Evolutionary conservation across 257 asterid genomes (phyloP).

Genomic region (Solanum dulcamara): DNA sequence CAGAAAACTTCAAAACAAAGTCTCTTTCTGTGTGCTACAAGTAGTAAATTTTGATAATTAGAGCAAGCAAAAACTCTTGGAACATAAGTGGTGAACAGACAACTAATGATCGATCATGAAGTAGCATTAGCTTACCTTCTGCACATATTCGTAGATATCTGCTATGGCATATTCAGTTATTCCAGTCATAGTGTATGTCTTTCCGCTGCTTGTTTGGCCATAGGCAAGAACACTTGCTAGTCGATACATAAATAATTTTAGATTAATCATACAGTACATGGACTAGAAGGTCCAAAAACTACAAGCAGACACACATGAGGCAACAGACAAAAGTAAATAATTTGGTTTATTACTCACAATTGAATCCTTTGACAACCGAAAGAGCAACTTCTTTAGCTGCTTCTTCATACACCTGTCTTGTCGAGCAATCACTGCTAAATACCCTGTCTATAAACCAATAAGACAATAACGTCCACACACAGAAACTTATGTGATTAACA

Average conservation of each 20-base stretch:
- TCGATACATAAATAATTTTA: neutral
- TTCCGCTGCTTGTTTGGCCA: slow-evolving; percentile 76
- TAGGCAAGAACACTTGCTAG: slow-evolving; percentile 64
- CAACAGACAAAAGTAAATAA: neutral
- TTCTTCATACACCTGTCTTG: slow-evolving; percentile 73
- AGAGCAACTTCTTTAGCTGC: slow-evolving; percentile 79
- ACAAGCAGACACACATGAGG: neutral
- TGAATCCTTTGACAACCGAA: slow-evolving; percentile 73
- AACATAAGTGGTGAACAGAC: neutral
- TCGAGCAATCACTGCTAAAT: slow-evolving; percentile 45
- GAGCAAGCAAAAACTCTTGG: neutral
- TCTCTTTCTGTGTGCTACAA: slow-evolving; percentile 32
- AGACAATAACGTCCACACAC: neutral
- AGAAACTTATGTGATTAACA: neutral
- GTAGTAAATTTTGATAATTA: neutral
- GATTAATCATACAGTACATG: neutral
- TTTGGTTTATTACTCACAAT: slow-evolving; percentile 39
- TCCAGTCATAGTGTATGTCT: slow-evolving; percentile 59
- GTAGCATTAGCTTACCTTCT: slow-evolving; percentile 13
- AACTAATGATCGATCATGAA: neutral
- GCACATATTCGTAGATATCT: slow-evolving; percentile 38
- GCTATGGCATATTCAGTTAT: slow-evolving; percentile 29
- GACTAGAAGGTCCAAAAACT: neutral
- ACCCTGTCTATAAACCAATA: slow-evolving; percentile 50
- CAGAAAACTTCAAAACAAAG: slow-evolving; percentile 60